These are phyloP conservation scores for Penstemon newberryi DNA, from an alignment of 257 asterid genomes.

Conservation along the genomic window DNA sequence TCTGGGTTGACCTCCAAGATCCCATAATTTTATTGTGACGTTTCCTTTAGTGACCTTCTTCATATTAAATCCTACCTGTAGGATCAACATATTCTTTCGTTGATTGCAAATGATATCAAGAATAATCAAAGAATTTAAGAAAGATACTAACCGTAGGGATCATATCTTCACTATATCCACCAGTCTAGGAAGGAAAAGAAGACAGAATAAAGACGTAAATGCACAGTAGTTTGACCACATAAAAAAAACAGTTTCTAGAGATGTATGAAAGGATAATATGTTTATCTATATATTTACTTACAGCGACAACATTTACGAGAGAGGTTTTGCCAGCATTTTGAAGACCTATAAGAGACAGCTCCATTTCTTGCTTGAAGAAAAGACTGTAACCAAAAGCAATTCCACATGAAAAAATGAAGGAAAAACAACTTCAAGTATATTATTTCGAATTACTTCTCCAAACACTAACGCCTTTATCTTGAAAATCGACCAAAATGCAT, in stretches of 20 bases:
- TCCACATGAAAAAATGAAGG: background rate
- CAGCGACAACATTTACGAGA: slow-evolving; percentile 95
- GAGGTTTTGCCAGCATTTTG: slow-evolving; percentile 99
- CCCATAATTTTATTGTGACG: slow-evolving; percentile 97
- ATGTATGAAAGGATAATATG: background rate
- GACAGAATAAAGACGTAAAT: slow-evolving; percentile 20
- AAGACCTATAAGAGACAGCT: slow-evolving; percentile 93
- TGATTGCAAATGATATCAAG: slow-evolving; percentile 1
- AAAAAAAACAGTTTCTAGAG: background rate
- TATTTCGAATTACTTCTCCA: background rate
- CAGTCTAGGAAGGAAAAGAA: slow-evolving; percentile 56
- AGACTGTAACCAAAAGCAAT: slow-evolving; percentile 52
- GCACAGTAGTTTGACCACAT: slow-evolving; percentile 23
- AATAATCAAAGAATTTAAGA: slow-evolving; percentile 15
- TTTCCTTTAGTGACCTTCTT: slow-evolving; percentile 95
- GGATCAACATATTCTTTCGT: slow-evolving; percentile 21
- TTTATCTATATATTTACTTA: slow-evolving; percentile 42
- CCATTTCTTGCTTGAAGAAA: slow-evolving; percentile 99
- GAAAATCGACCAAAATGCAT: background rate
- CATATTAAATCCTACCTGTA: slow-evolving; percentile 97
- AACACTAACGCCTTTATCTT: slow-evolving; percentile 10
- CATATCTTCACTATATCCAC: slow-evolving; percentile 99
- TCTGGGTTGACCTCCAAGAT: slow-evolving; percentile 99
- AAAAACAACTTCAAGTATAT: background rate
- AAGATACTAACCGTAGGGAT: slow-evolving; percentile 84